Base-by-base conservation (phyloP, 1,284 basidiomycete species). In the Apiotrichum porosum region DNA sequence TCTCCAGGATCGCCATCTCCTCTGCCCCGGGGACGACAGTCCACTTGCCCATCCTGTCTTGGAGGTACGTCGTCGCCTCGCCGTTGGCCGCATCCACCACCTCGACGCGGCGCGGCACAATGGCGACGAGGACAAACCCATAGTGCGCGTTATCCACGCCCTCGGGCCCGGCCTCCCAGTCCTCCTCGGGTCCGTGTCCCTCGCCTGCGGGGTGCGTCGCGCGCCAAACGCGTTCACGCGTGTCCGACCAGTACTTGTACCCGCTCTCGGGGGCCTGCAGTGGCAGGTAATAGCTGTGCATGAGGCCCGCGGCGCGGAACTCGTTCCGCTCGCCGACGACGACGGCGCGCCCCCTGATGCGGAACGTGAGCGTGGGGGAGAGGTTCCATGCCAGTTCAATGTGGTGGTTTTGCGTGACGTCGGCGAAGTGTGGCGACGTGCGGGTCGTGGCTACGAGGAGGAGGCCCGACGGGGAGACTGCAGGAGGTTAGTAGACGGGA, bases 351-450 rank as follows among this genome's bases (percentile, higher is more conserved):
- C 51, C 51, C 23, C 46, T 42, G 42, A 52, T 52, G 18, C 51
- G 51, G 46, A 52, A 52, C 51, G 47, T 45, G 35, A 22, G 35
- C n/a, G 42, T 18, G 6, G 38, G 30, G 26, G 26, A 12, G 35
- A 52, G 36, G 31, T 44, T 48, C 51, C 51, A 52, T 10, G 51
- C 51, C 15, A 49, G 32, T 36, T 52, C 51, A 31, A 44, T 31
- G 39, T 37, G n/a, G 10, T 34, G 39, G 31, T 52, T 36, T 24
- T 21, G 2, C 38, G 26, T 18, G 18, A 52, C 22, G 35, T 52
- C 45, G 30, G 14, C 14, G 3, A 47, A 42, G 39, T 52, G 48
- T 38, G n/a, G n/a, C 1, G 38, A 38, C 17, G 28, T 12, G 6
- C 46, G 51, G 18, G 44, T 42, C 13, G 51, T 52, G 2, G 42